phyloP scores from a whole-genome alignment of 2,329 filamentous ascomycete species.

The Penicillium sp. region DNA sequence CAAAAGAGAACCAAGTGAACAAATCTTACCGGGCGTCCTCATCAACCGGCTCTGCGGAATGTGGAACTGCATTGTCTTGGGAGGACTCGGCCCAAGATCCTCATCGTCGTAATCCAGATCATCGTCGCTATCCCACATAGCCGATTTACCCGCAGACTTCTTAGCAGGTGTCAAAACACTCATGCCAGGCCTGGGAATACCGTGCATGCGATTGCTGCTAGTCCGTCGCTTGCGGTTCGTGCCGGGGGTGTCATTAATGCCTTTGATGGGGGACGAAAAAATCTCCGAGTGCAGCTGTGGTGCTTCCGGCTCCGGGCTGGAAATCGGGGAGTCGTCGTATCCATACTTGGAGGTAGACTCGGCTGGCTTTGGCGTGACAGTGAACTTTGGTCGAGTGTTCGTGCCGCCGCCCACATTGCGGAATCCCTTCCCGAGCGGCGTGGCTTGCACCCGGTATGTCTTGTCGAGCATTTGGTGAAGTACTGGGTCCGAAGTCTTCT shows the following conservation, averaged over 20 bases:
- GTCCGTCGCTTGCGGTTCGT: slow-evolving; percentile 39
- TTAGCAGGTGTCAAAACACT: slow-evolving; percentile 70
- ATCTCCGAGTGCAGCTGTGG: slow-evolving; percentile 77
- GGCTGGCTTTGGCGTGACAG: slow-evolving; percentile 25
- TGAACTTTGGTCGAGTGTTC: slow-evolving; percentile 27
- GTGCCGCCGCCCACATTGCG: slow-evolving; percentile 13
- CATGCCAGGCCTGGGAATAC: slow-evolving; percentile 63
- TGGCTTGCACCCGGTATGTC: slow-evolving; percentile 87
- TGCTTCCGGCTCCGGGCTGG: slow-evolving; percentile 67
- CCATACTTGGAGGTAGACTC: slow-evolving; percentile 22
- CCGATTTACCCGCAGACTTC: slow-evolving; percentile 30
- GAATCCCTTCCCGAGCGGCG: slow-evolving; percentile 58
- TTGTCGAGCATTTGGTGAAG: slow-evolving; percentile 90
- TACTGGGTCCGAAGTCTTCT: slow-evolving; percentile 56
- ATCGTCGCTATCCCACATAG: slow-evolving; percentile 64
- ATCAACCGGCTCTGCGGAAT: slow-evolving; percentile 43
- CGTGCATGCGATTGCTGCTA: slow-evolving; percentile 27
- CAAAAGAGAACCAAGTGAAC: not conserved
- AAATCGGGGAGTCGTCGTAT: slow-evolving; percentile 49
- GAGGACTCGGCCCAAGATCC: slow-evolving; percentile 66
- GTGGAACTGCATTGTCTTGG: slow-evolving; percentile 59
- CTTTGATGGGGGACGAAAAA: slow-evolving; percentile 65
- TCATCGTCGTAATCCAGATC: slow-evolving; percentile 50
- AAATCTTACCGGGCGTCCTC: slow-evolving; percentile 40
- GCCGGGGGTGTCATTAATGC: slow-evolving; percentile 25